phyloP scores from a whole-genome alignment of 495 filamentous ascomycete genomes.

The Rostrohypoxylon terebratum region DNA sequence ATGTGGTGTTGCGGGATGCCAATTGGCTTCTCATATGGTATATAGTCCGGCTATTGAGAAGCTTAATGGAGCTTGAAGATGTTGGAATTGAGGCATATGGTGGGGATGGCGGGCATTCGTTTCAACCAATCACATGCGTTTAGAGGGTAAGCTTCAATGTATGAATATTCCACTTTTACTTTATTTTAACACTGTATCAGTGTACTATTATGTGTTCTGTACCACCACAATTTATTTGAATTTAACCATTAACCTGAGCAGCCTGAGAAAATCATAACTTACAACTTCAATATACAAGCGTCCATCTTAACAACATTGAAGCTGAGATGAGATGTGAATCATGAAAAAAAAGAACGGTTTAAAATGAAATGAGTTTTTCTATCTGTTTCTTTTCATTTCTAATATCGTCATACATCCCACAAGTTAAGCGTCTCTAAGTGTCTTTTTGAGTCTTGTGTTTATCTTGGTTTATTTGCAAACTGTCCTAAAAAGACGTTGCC shows the following conservation, averaged over 20 bases:
- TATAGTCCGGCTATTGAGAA: slow-evolving; percentile 33
- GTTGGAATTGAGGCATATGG: slow-evolving; percentile 42
- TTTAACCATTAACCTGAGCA: neutral
- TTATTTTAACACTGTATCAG: slow-evolving; percentile 18
- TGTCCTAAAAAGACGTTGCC: slow-evolving; percentile 49
- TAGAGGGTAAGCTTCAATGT: slow-evolving; percentile 34
- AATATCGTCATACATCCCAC: slow-evolving; percentile 8
- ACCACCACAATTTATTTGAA: neutral
- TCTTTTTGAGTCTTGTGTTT: slow-evolving; percentile 39
- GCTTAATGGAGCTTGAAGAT: slow-evolving; percentile 16
- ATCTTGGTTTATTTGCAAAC: slow-evolving; percentile 49
- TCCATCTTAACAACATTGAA: neutral
- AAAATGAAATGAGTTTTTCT: slow-evolving; percentile 5
- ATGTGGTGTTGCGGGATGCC: slow-evolving; percentile 38
- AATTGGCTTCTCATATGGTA: slow-evolving; percentile 43
- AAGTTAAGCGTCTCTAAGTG: slow-evolving; percentile 9
- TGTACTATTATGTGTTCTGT: too few relatives aligned
- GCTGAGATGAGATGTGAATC: neutral
- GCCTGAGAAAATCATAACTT: neutral
- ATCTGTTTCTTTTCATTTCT: slow-evolving; percentile 10
- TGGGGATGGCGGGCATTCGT: too few relatives aligned
- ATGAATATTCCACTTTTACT: slow-evolving; percentile 4
- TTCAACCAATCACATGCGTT: slow-evolving; percentile 33
- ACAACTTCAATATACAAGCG: neutral
- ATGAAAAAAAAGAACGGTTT: neutral